Evolutionary conservation across 768 basidiomycete genomes (phyloP), one percentile per base, ranked within the genome.

Genomic region (Boletus huronensis): DNA sequence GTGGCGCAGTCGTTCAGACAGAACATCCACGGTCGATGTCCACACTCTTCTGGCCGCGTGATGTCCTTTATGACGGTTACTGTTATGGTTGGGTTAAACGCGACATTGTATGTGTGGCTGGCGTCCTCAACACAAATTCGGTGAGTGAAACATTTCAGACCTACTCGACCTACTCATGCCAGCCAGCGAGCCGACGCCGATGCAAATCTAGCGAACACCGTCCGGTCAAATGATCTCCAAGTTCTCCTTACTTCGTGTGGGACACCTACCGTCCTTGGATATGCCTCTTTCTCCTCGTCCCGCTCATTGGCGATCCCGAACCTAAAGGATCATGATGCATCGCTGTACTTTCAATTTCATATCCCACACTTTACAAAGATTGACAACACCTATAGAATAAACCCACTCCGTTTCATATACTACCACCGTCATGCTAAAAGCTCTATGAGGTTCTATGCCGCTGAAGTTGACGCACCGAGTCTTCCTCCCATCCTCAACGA

Each of bases 381-480:
- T 65, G 50, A 64, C 35, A 16, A 42, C 35, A 39, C n/a, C 7
- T 47, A 36, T 26, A 66, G 61, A 32, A 35, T 42, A 29, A 40
- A 31, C 16, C 61, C 70, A 14, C 45, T 64, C 61, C 57, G 65
- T 53, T 53, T 81, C 35, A 73, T 85, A 36, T 72, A 77, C 48
- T 89, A 86, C 63, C 66, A 70, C 42, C 78, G 81, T 13, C 85
- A 87, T 36, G 65, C 75, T n/a, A 68, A 74, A 17, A 67, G 71
- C 6, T 80, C 82, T 5, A 71, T 89, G 54, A 79, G 87, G n/a
- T 89, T 86, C 58, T 85, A 90, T 60, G 70, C 82, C 0, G 66
- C 87, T 21, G 73, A 77, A 46, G 66, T 71, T 5, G 64, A 75
- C 10, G 55, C 63, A 13, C 65, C 70, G 36, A 58, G 70, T 61